Evolutionary conservation across 257 asterid species (phyloP).

Genomic region (Phtheirospermum japonicum): DNA sequence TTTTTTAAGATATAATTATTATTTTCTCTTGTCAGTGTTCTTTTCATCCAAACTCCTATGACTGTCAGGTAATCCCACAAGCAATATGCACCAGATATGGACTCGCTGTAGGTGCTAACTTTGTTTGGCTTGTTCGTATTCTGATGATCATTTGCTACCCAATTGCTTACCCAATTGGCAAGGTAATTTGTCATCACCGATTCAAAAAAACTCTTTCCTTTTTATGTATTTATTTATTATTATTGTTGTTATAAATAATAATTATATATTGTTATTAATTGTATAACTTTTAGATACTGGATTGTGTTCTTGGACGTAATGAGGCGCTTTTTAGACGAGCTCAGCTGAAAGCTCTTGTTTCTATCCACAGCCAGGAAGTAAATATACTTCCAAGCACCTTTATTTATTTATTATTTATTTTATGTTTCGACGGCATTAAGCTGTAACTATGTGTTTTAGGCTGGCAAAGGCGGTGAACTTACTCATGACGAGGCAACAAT

Average conservation of each 20-base stretch:
- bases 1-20: too few relatives aligned
- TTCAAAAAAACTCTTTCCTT: too few relatives aligned
- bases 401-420: background rate
- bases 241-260: too few relatives aligned
- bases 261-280: too few relatives aligned
- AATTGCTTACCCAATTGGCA: slow-evolving; percentile 90
- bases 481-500: slow-evolving; percentile 97
- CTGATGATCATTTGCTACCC: slow-evolving; percentile 84
- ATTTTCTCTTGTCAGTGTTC: too few relatives aligned
- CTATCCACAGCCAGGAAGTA: slow-evolving; percentile 95
- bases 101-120: slow-evolving; percentile 92
- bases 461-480: slow-evolving; percentile 98
- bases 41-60: too few relatives aligned
- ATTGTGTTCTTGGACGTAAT: slow-evolving; percentile 53
- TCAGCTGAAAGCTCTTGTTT: slow-evolving; percentile 95
- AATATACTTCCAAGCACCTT: background rate
- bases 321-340: slow-evolving; percentile 95
- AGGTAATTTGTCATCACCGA: too few relatives aligned
- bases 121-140: slow-evolving; percentile 88
- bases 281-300: too few relatives aligned
- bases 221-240: too few relatives aligned
- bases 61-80: slow-evolving; percentile 97
- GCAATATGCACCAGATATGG: slow-evolving; percentile 98
- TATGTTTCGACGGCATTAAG: slow-evolving; percentile 12
- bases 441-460: slow-evolving; percentile 41